A percentile compares a stretch with the other conserved stretches of the same genome.
Conservation (phyloP, 2,329 filamentous ascomycete genomes). For the Phaeomoniella chlamydospora region DNA sequence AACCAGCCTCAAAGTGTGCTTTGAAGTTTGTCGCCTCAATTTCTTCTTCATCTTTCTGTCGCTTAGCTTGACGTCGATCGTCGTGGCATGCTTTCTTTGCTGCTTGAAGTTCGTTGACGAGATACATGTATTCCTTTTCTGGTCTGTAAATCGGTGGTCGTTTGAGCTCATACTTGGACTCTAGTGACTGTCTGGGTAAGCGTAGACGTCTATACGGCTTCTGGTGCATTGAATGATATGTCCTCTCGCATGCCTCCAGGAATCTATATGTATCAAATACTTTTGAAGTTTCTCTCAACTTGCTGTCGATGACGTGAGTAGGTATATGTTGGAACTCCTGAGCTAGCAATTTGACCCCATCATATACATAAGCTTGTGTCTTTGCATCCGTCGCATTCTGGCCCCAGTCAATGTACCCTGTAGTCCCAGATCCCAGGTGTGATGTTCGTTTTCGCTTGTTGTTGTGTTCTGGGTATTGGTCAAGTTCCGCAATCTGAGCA, state of each 20-base stretch:
- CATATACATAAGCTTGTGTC: constrained; percentile 13
- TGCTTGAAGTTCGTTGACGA: constrained; percentile 14
- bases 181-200: constrained; percentile 7
- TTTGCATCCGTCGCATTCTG: too few relatives aligned
- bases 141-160: constrained; percentile 4
- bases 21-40: constrained; percentile 20
- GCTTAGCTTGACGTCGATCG: constrained; percentile 5
- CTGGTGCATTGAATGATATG: constrained; percentile 3
- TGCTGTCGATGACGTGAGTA: constrained; percentile 8
- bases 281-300: constrained; percentile 8
- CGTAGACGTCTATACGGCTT: constrained; percentile 11
- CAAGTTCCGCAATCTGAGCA: constrained; percentile 23
- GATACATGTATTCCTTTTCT: constrained; percentile 6
- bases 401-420: constrained; percentile 4
- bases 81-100: constrained; percentile 13
- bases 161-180: constrained; percentile 7
- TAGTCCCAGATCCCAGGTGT: constrained; percentile 18
- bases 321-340: constrained; percentile 10
- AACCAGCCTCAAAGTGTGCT: constrained; percentile 29
- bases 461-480: constrained; percentile 28
- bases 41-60: constrained; percentile 12
- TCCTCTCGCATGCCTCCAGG: constrained; percentile 12
- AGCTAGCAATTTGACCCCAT: constrained; percentile 12
- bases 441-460: constrained; percentile 20
- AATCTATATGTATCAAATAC: constrained; percentile 15